Evolutionary conservation across 176 grass and related monocot species (phyloP).

Genomic region (Phragmites australis): DNA sequence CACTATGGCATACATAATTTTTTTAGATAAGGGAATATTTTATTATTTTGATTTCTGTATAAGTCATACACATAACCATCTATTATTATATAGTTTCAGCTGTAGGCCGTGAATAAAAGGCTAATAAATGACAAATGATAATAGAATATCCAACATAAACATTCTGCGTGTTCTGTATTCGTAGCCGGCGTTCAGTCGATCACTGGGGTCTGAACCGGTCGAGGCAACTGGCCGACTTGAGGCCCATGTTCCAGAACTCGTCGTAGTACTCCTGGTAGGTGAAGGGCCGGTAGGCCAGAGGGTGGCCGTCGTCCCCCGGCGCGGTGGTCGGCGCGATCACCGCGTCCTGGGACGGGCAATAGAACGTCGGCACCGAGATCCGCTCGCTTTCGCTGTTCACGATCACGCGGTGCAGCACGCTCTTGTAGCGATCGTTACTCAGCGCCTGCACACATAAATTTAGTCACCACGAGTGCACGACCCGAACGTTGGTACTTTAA

Average conservation of each 20-base stretch:
- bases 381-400: slow-evolving; percentile 79
- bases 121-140: too few relatives aligned
- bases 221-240: slow-evolving; percentile 68
- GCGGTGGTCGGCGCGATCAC: slow-evolving; percentile 55
- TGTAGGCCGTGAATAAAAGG: too few relatives aligned
- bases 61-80: too few relatives aligned
- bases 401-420: slow-evolving; percentile 79
- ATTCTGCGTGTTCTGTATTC: not conserved
- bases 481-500: not conserved
- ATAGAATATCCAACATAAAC: too few relatives aligned
- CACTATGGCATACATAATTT: too few relatives aligned
- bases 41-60: too few relatives aligned
- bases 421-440: slow-evolving; percentile 77
- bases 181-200: not conserved
- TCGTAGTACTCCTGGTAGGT: slow-evolving; percentile 76
- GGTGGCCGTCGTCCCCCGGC: slow-evolving; percentile 52
- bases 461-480: not conserved
- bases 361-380: slow-evolving; percentile 89
- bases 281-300: slow-evolving; percentile 61
- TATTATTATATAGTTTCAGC: too few relatives aligned
- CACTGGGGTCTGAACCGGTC: slow-evolving; percentile 56
- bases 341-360: slow-evolving; percentile 60
- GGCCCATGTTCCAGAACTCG: slow-evolving; percentile 76
- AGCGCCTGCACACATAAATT: slow-evolving; percentile 50
- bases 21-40: too few relatives aligned